Evolutionary conservation across 176 grass and related monocot genomes (phyloP), one percentile per base, ranked within the genome.

Genomic region (Olyra latifolia): DNA sequence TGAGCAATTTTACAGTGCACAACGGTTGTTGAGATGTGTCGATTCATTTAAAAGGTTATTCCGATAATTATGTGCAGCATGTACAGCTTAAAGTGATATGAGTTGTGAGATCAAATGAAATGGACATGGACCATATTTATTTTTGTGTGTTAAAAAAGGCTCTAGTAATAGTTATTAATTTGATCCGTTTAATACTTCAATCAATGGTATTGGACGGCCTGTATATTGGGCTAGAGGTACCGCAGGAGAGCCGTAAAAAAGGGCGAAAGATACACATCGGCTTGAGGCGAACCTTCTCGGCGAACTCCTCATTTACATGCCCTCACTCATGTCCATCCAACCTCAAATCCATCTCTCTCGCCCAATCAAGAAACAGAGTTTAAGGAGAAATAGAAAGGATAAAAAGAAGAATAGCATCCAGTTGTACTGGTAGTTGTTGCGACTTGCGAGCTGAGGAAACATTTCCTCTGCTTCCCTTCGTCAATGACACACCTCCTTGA

Each of bases 241-340:
- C 5, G 5, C 32, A 38, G 19, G 57, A 59, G 72, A 35, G 79
- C 16, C 22, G 47, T 64, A 59, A 84, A 61, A 78, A 10, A 74
- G n/a, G 49, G 56, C 43, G 45, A 35, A 65, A 46, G 65, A 82
- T 43, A 76, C 70, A 66, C 55, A 59, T 45, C 8, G 24, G 24
- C 62, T 74, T 63, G 68, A 89, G 79, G 79, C 82, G 44, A 63
- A 25, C 54, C 61, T 52, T 80, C 71, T 77, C 32, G 56, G 71
- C 66, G 59, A 89, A 75, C 83, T 80, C 78, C 71, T 82, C 82
- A 64, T 82, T 80, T 83, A 86, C 82, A 90, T 60, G 67, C 40
- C 76, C 23, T 25, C 42, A 6, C 43, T 19, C 16, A 46, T 48
- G 66, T 9, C 11, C 80, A 48, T 77, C 84, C 74, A 59, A 73